Conservation (phyloP, 75 land plant genomes). For the Pseudotsuga menziesii region DNA sequence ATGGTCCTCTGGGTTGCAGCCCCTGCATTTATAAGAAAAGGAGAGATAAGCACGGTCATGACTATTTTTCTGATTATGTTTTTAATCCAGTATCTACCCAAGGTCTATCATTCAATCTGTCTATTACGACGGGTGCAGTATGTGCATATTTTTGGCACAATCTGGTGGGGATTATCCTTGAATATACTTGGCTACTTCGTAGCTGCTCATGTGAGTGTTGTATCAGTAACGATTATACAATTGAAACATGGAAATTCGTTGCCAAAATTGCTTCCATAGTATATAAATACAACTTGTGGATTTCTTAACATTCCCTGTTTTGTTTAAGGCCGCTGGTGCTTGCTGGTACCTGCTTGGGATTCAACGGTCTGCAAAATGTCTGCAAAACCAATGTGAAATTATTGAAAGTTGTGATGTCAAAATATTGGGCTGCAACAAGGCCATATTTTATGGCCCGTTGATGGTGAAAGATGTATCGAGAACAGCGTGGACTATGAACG, state of each 20-base stretch:
- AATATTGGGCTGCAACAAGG: conserved; percentile 55
- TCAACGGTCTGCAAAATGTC: conserved; percentile 65
- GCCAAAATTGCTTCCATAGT: not conserved
- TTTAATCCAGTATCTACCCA: conserved; percentile 83
- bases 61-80: conserved; percentile 63
- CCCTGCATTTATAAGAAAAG: conserved; percentile 51
- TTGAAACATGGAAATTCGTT: not conserved
- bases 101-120: conserved; percentile 68
- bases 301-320: not conserved
- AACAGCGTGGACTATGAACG: conserved; percentile 35
- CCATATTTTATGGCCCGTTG: conserved; percentile 45
- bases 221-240: not conserved
- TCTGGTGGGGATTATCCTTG: conserved; percentile 91
- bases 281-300: not conserved
- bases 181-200: conserved; percentile 83
- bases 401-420: conserved; percentile 23
- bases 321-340: conserved; percentile 76
- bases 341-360: conserved; percentile 93
- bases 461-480: conserved; percentile 14
- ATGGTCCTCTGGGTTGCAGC: conserved; percentile 73
- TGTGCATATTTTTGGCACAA: conserved; percentile 76
- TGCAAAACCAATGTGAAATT: conserved; percentile 46
- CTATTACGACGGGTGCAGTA: conserved; percentile 69
- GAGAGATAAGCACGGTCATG: conserved; percentile 49
- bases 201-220: conserved; percentile 74